Conservation (phyloP, 2,329 filamentous ascomycete genomes). For the Phialocephala subalpina region DNA sequence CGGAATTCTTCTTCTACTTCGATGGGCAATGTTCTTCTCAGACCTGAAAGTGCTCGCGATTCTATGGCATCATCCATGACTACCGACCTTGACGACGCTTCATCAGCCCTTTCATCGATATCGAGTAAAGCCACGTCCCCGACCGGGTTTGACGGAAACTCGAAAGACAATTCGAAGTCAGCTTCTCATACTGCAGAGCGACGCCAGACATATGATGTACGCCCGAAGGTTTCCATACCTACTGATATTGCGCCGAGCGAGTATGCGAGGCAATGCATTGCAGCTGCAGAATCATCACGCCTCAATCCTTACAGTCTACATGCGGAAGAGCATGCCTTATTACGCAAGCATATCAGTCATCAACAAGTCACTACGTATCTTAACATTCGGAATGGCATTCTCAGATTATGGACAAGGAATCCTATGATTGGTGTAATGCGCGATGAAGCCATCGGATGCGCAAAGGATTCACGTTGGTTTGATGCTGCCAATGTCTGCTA, state of each 20-base stretch:
- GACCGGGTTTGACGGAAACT: slow-evolving; percentile 53
- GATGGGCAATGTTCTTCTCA: slow-evolving; percentile 40
- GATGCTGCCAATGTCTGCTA: slow-evolving; percentile 88
- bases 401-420: slow-evolving; percentile 88
- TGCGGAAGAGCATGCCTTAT: slow-evolving; percentile 80
- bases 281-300: slow-evolving; percentile 87
- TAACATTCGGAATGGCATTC: slow-evolving; percentile 93
- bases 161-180: slow-evolving; percentile 41
- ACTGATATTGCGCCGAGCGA: slow-evolving; percentile 73
- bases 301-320: slow-evolving; percentile 91
- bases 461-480: slow-evolving; percentile 88
- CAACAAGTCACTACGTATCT: slow-evolving; percentile 94
- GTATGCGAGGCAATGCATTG: slow-evolving; percentile 91
- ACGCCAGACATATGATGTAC: slow-evolving; percentile 62
- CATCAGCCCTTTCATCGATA: slow-evolving; percentile 59
- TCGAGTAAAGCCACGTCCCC: slow-evolving; percentile 73
- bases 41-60: slow-evolving; percentile 45
- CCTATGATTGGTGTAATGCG: slow-evolving; percentile 82
- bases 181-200: slow-evolving; percentile 40
- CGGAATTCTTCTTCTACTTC: slow-evolving; percentile 33
- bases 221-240: slow-evolving; percentile 86
- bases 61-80: slow-evolving; percentile 62
- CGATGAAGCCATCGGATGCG: slow-evolving; percentile 90
- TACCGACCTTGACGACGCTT: slow-evolving; percentile 56
- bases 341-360: slow-evolving; percentile 84